Conservation (phyloP, 1,139 yeast species). For the Yamadazyma kanchanaburiensis region DNA sequence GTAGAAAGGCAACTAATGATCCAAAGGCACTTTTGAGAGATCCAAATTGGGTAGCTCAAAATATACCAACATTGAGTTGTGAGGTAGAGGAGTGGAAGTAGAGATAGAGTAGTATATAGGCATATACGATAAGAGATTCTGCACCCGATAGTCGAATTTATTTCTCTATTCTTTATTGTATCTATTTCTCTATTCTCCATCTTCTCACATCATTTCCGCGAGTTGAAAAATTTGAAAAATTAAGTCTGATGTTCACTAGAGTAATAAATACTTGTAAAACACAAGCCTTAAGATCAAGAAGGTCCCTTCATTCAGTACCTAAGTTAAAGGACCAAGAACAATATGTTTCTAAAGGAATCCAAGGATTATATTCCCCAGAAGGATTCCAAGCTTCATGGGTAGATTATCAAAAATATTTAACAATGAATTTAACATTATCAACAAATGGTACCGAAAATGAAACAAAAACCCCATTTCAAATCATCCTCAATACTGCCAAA, state of each 20-base stretch:
- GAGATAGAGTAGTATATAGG: too few species aligned
- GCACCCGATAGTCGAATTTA: too few species aligned
- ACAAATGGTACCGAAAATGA: slow-evolving; percentile 82
- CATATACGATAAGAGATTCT: too few species aligned
- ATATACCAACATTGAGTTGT: slow-evolving; percentile 43
- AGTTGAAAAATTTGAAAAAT: slow-evolving; percentile 4
- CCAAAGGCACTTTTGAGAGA: slow-evolving; percentile 78
- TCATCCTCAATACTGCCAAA: slow-evolving; percentile 69
- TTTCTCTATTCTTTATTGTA: not conserved
- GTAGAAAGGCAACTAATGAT: slow-evolving; percentile 49
- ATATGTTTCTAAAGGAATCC: slow-evolving; percentile 53
- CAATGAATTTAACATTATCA: slow-evolving; percentile 65
- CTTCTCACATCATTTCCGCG: not conserved
- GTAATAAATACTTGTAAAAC: slow-evolving; percentile 4
- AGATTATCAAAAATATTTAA: slow-evolving; percentile 69
- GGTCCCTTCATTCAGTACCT: slow-evolving; percentile 66
- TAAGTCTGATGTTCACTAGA: slow-evolving; percentile 5
- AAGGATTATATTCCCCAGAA: slow-evolving; percentile 64
- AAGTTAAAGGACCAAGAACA: slow-evolving; percentile 39
- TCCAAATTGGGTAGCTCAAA: slow-evolving; percentile 72
- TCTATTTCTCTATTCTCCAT: not conserved
- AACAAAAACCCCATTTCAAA: slow-evolving; percentile 72
- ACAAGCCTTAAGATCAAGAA: slow-evolving; percentile 9
- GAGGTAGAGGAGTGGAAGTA: slow-evolving; percentile 9
- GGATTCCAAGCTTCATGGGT: slow-evolving; percentile 79